A percentile compares a stretch with the other conserved stretches of the same genome.
Conservation (phyloP, 345 rosid genomes). For the Streptanthus diversifolius region DNA sequence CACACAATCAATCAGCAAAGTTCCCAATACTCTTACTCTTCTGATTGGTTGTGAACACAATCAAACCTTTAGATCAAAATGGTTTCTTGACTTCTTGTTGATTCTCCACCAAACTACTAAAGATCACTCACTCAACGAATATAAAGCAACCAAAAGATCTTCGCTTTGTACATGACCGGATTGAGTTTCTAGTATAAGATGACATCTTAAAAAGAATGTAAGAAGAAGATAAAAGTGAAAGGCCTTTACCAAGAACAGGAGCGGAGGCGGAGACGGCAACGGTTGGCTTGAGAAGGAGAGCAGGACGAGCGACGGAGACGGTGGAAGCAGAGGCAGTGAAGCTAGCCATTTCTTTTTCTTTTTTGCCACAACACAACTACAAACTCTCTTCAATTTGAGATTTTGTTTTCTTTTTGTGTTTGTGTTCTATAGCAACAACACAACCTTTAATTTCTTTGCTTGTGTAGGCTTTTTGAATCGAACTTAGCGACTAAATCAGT, state of each 20-base stretch:
- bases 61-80: background rate
- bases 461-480: conserved; percentile 22
- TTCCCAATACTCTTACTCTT: background rate
- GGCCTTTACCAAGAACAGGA: conserved; percentile 57
- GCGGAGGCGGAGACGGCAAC: conserved; percentile 43
- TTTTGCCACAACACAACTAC: background rate
- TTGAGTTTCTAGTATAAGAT: background rate
- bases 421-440: conserved; percentile 9
- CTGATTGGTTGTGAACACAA: background rate
- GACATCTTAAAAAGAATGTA: background rate
- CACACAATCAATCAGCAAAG: conserved; percentile 4
- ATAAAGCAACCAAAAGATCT: conserved; percentile 8
- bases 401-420: background rate
- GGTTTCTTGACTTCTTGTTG: conserved; percentile 2
- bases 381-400: conserved; percentile 38
- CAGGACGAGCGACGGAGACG: conserved; percentile 44
- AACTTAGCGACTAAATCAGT: conserved; percentile 19
- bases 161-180: background rate
- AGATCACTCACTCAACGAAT: background rate
- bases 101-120: background rate
- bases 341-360: conserved; percentile 30
- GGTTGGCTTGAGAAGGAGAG: conserved; percentile 44
- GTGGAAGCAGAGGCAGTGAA: conserved; percentile 50
- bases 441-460: conserved; percentile 9
- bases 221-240: background rate